Evolutionary conservation across 768 basidiomycete genomes (phyloP), one percentile per base, ranked within the genome.

Genomic region (Xerocomellus chrysenteron): DNA sequence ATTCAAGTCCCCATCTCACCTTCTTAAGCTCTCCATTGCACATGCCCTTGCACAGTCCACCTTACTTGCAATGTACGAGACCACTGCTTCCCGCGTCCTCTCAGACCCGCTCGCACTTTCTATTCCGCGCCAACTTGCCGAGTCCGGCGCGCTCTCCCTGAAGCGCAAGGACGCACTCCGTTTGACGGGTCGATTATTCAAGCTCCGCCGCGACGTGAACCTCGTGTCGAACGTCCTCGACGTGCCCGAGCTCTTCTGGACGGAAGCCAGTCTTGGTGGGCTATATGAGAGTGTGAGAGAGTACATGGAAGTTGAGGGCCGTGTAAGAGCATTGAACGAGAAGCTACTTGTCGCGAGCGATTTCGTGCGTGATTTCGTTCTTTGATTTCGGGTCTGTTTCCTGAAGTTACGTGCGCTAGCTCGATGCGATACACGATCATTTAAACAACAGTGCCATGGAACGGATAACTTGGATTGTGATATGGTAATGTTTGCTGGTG

Each of bases 21-120:
- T 94, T 40, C 85, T 93, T 44, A 92, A 94, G 65, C 80, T 98
- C 17, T 94, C 94, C n/a, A 86, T 98, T 50, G 84, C 95, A 0
- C 95, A 98, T 60, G 95, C 94, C 3, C 82, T 97, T 24, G 95
- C 94, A 3, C 95, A 98, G 71, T 95, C 93, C 1, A 96, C 94
- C 0, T 86, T 97, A 19, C 82, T 98, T 5, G 92, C 90, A 5
- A 86, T 86, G 61, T 95, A 92, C 67, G 95, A 98, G 72, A 78
- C 87, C 4, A 83, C 80, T 44, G 86, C 93, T 24, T 83, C 86
- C 57, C 82, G 80, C 3, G 88, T 93, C 10, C 81, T 96, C n/a
- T 84, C 87, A 1, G 84, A 90, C 9, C 85, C 88, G 0, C 76
- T 81, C 1, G 91, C 92, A 2, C 79, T 87, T 35, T 85, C 90